Evolutionary conservation across 805 yeast genomes (phyloP).

Genomic region (Yamadazyma kitorensis): DNA sequence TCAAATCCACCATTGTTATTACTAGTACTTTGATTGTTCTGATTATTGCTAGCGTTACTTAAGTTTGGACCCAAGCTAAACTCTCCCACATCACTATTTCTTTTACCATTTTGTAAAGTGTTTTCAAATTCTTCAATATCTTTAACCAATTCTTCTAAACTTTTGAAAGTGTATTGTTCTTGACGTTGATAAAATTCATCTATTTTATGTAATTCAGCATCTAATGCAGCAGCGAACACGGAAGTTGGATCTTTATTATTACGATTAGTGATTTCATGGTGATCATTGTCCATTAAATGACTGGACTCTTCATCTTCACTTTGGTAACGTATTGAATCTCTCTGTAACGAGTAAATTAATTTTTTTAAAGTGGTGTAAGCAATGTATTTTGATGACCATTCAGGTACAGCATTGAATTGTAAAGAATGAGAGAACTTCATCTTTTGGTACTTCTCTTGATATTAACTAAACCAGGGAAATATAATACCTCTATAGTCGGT

Average conservation of each 20-base stretch:
- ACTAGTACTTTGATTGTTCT: no score
- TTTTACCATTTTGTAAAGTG: constrained; percentile 17
- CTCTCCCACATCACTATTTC: constrained; percentile 2
- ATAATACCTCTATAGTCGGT: no score
- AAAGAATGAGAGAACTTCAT: constrained; percentile 96
- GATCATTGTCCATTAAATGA: constrained; percentile 29
- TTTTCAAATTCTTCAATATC: constrained; percentile 65
- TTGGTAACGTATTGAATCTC: constrained; percentile 44
- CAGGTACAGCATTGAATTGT: constrained; percentile 97
- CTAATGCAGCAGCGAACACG: constrained; percentile 69
- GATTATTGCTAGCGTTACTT: no score
- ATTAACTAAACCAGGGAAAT: no score
- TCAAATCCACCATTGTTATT: constrained; percentile 5
- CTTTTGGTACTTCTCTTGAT: no score
- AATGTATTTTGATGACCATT: constrained; percentile 91
- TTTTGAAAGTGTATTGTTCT: constrained; percentile 54
- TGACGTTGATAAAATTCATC: constrained; percentile 70
- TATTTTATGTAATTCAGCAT: constrained; percentile 72
- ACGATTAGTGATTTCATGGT: no score
- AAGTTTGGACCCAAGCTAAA: no score
- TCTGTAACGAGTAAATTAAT: constrained; percentile 76
- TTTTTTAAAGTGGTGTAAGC: constrained; percentile 87
- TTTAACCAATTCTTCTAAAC: constrained; percentile 53
- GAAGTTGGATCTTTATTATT: constrained; percentile 45
- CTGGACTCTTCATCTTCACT: constrained; percentile 28